Evolutionary conservation across 176 grass and related monocot genomes (phyloP).

Genomic region (Eleusine indica): DNA sequence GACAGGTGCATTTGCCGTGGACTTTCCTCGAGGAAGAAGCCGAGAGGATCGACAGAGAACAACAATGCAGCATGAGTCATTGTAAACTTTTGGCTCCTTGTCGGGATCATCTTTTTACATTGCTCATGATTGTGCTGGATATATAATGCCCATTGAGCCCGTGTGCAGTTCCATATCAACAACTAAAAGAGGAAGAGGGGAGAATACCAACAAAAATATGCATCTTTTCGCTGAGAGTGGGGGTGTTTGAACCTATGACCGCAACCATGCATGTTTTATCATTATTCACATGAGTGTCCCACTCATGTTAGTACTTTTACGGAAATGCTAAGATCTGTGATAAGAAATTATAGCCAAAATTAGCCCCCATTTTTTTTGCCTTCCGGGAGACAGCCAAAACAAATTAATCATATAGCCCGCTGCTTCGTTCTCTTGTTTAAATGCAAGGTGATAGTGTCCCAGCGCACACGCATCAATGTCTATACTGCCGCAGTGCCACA

Average conservation of each 20-base stretch:
- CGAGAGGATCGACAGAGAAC: slow-evolving; percentile 24
- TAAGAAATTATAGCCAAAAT: neutral
- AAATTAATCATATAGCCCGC: too few relatives aligned
- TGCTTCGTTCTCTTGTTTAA: neutral
- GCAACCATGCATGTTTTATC: neutral
- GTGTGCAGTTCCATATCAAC: slow-evolving; percentile 1
- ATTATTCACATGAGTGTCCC: neutral
- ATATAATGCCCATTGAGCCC: neutral
- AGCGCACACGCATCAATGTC: too few relatives aligned
- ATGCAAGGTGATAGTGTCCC: neutral
- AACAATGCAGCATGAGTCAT: slow-evolving; percentile 41
- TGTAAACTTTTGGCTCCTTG: slow-evolving; percentile 58
- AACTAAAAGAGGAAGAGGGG: neutral
- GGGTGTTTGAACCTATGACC: neutral
- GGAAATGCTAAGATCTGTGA: neutral
- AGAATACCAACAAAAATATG: neutral
- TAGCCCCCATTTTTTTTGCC: neutral
- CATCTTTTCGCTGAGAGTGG: neutral
- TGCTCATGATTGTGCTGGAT: slow-evolving; percentile 35
- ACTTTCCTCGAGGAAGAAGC: slow-evolving; percentile 27
- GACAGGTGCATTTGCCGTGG: slow-evolving; percentile 30
- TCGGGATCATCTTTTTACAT: slow-evolving; percentile 33
- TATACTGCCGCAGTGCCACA: too few relatives aligned
- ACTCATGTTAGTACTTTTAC: neutral
- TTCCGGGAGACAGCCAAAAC: neutral